Conservation (phyloP, 2,329 filamentous ascomycete species). For the Arthrobotrys musiformis region DNA sequence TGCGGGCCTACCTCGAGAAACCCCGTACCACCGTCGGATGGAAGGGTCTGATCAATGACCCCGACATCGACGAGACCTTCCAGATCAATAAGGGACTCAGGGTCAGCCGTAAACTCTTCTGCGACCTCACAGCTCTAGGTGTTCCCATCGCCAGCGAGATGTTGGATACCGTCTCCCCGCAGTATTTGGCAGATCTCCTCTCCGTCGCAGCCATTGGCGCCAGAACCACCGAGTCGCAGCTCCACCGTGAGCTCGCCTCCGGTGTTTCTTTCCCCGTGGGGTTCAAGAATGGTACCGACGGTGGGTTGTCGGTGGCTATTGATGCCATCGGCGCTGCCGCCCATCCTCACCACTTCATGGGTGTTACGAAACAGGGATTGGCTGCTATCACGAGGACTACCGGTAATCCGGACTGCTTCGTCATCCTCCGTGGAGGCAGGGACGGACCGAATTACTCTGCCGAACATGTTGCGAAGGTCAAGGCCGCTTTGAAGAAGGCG, state of each 20-base stretch:
- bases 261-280: constrained; percentile 96
- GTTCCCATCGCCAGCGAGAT: constrained; percentile 98
- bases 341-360: constrained; percentile 95
- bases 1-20: constrained; percentile 99
- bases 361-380: constrained; percentile 94
- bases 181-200: constrained; percentile 92
- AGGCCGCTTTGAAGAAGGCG: constrained; percentile 79
- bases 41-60: constrained; percentile 99
- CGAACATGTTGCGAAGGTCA: constrained; percentile 83
- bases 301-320: constrained; percentile 85
- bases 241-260: constrained; percentile 92
- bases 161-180: constrained; percentile 96
- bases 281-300: constrained; percentile 99
- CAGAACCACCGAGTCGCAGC: constrained; percentile 94
- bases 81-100: constrained; percentile 98
- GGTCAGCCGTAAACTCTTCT: constrained; percentile 86
- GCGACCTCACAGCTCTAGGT: constrained; percentile 87
- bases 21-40: constrained; percentile 96
- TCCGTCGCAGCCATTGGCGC: constrained; percentile 93
- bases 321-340: constrained; percentile 93
- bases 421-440: constrained; percentile 91
- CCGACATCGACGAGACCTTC: constrained; percentile 97
- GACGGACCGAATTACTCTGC: constrained; percentile 94
- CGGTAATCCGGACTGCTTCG: constrained; percentile 97
- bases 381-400: constrained; percentile 93